phyloP scores from a whole-genome alignment of 306 rosid species.

The Senna tora region DNA sequence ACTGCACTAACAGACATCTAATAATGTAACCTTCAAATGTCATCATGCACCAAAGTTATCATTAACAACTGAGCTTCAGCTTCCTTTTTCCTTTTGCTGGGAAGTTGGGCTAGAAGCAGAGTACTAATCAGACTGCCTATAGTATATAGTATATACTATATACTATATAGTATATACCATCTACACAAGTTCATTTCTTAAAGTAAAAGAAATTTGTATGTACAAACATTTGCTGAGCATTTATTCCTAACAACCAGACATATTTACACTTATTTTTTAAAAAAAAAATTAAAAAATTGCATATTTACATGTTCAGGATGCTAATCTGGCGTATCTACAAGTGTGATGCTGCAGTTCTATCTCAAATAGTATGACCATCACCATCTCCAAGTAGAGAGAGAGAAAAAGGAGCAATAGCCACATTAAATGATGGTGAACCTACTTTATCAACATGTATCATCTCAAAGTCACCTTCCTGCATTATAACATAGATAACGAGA shows the following conservation, averaged over 20 bases:
- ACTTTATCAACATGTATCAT: slow-evolving; percentile 52
- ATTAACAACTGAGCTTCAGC: background rate
- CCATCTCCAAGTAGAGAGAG: slow-evolving; percentile 52
- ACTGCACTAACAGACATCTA: background rate
- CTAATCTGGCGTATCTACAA: slow-evolving; percentile 21
- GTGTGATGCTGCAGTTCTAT: slow-evolving; percentile 21
- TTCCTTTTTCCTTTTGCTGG: background rate
- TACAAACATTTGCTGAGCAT: slow-evolving; percentile 26
- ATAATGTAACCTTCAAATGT: background rate
- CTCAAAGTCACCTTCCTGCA: slow-evolving; percentile 64
- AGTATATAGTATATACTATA: too few species aligned
- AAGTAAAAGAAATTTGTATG: background rate
- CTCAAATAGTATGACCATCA: slow-evolving; percentile 43
- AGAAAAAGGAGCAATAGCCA: slow-evolving; percentile 53
- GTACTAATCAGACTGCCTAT: background rate
- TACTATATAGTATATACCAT: background rate
- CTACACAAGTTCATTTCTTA: background rate
- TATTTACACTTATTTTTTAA: slow-evolving; percentile 8
- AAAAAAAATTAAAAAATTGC: background rate
- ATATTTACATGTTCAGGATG: slow-evolving; percentile 15
- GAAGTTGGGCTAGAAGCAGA: background rate
- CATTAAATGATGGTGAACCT: slow-evolving; percentile 50
- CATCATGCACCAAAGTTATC: background rate
- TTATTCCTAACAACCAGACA: background rate
- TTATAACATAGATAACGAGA: slow-evolving; percentile 24